These are phyloP conservation scores for Ehretia macrophylla DNA, from an alignment of 257 asterid genomes.

Conservation along the genomic window DNA sequence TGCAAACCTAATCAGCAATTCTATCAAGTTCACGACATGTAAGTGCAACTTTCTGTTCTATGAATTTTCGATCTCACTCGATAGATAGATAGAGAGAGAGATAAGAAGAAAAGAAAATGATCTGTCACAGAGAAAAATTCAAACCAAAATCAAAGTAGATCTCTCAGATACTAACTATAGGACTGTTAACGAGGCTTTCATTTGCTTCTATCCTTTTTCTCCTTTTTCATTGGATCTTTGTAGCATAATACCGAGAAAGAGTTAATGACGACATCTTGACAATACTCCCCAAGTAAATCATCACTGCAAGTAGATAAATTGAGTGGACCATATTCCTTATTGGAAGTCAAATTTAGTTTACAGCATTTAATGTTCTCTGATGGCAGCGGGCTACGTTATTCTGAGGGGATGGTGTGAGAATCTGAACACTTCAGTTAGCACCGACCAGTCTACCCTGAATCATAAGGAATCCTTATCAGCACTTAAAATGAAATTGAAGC, in stretches of 20 bases:
- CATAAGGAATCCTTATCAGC: conserved; percentile 46
- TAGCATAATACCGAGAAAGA: neutral
- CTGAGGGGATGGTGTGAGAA: conserved; percentile 89
- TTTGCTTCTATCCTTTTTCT: neutral
- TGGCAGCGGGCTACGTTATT: conserved; percentile 75
- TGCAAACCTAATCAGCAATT: conserved; percentile 78
- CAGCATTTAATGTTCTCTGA: conserved; percentile 14
- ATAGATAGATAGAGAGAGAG: neutral
- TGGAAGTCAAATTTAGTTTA: conserved; percentile 2
- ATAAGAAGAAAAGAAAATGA: neutral
- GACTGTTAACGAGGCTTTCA: neutral
- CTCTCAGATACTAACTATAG: neutral
- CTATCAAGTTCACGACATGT: conserved; percentile 85
- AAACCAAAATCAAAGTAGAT: neutral
- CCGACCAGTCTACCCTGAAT: conserved; percentile 19
- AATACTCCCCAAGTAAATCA: neutral
- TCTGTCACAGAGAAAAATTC: too few relatives aligned
- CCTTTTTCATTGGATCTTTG: neutral
- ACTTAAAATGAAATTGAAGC: conserved; percentile 40
- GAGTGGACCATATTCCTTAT: conserved; percentile 1
- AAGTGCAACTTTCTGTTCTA: conserved; percentile 25
- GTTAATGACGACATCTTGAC: neutral
- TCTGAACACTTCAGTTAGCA: conserved; percentile 26
- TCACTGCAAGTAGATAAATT: conserved; percentile 1
- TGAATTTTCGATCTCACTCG: neutral